Evolutionary conservation across 2,329 filamentous ascomycete species (phyloP).

Genomic region (Xylariaceae sp.): DNA sequence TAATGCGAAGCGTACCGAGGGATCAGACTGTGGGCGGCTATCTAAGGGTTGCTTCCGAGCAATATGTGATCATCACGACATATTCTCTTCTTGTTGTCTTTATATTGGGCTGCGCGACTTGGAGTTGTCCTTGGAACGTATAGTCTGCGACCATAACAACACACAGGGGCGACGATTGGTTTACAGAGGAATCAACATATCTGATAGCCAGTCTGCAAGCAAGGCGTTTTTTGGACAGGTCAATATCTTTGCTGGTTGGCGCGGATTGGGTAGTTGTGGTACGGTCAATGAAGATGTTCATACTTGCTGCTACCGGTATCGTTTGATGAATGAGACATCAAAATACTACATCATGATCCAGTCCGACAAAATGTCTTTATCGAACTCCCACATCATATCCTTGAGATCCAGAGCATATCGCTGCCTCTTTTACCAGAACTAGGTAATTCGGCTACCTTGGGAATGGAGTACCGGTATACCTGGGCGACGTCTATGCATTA

Average conservation of each 20-base stretch:
- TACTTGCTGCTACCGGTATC: neutral
- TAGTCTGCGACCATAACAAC: neutral
- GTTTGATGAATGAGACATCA: conserved; percentile 8
- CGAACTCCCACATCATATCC: too few species aligned
- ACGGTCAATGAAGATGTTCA: conserved; percentile 1
- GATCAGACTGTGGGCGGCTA: neutral
- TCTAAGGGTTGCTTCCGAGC: neutral
- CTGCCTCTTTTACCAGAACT: too few species aligned
- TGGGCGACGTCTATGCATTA: too few species aligned
- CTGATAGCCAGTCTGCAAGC: conserved; percentile 16
- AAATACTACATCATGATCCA: neutral
- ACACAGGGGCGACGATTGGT: neutral
- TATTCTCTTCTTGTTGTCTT: neutral
- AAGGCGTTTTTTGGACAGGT: conserved; percentile 21
- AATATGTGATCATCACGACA: neutral
- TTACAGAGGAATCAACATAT: conserved; percentile 1
- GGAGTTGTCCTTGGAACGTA: neutral
- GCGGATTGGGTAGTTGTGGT: conserved; percentile 12
- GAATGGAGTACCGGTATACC: too few species aligned
- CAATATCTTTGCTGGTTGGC: conserved; percentile 14
- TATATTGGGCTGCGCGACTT: neutral
- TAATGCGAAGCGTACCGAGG: neutral
- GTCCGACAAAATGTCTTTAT: neutral
- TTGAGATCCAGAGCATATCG: neutral
- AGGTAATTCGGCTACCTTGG: too few species aligned